Evolutionary conservation across 2,329 filamentous ascomycete genomes (phyloP), one percentile per base, ranked within the genome.

Genomic region (Furcasterigmium furcatum): DNA sequence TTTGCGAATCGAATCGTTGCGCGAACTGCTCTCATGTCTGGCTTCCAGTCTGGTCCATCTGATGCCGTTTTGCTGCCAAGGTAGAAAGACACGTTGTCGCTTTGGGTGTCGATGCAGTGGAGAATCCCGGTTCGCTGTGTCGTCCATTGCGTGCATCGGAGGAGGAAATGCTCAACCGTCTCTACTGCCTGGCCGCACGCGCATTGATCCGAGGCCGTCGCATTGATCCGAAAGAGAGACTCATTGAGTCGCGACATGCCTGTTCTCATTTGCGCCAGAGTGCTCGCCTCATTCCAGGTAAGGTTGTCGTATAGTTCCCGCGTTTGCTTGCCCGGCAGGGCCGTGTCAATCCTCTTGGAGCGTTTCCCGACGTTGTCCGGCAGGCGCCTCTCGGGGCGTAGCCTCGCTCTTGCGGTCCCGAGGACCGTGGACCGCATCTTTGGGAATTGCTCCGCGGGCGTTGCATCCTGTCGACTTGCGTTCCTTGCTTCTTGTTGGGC

Each of bases 1-100:
- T 59, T 59, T 19, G 57, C 52, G 52, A 63, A 61, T 44, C 50
- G 52, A 55, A 64, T 58, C 40, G 51, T 57, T 43, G 55, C 54
- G 41, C 51, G 54, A 39, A 62, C 56, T 45, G 55, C 54, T 49
- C 56, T 49, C 44, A 61, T 49, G 44, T 62, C 55, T 49, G 56
- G 60, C 41, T 39, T 56, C 60, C 54, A 64, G 22, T 53, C 52
- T 41, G 50, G 49, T 42, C 56, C 46, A 46, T 52, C 49, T 43
- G 27, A 34, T 9, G 22, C 38, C 21, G n/a, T 20, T 27, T 29
- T 41, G 4, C 38, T 24, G 27, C 38, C 38, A 16, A 41, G 18
- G 18, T 41, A 25, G 24, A 41, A 41, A 18, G 38, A 41, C n/a
- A 41, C 9, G n/a, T 41, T 27, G 22, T 41, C 21, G 27, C 38